Percentiles rank a stretch among this genome's conserved stretches.
Conservation (phyloP, 2,329 filamentous ascomycete genomes). For the Endoconidiophora laricicola region DNA sequence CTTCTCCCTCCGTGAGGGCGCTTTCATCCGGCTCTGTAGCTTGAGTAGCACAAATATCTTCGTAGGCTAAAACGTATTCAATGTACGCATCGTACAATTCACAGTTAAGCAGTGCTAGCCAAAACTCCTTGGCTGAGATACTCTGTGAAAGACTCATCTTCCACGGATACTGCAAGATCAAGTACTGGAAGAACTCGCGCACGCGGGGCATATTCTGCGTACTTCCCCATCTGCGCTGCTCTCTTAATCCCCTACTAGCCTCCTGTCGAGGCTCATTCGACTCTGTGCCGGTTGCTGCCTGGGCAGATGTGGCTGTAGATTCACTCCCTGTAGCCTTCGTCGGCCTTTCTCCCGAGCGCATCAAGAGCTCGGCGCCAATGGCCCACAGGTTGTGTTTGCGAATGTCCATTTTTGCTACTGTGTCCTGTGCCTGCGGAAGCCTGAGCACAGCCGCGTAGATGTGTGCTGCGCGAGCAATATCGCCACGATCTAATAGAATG, state of each 20-base stretch:
- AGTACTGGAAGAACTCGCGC: constrained; percentile 52
- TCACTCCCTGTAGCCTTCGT: background rate
- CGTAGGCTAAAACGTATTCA: constrained; percentile 30
- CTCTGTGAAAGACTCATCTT: constrained; percentile 36
- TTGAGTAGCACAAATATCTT: constrained; percentile 11
- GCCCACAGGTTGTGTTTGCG: constrained; percentile 59
- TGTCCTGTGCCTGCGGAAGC: constrained; percentile 3
- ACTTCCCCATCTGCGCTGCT: constrained; percentile 24
- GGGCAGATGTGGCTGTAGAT: background rate
- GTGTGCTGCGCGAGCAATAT: constrained; percentile 7
- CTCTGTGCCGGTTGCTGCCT: background rate
- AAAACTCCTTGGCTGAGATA: constrained; percentile 49
- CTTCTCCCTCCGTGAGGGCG: background rate
- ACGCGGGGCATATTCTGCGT: constrained; percentile 30
- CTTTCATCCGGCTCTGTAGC: background rate
- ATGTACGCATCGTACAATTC: constrained; percentile 63
- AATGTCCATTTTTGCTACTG: constrained; percentile 35
- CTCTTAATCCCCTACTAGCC: background rate
- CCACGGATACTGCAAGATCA: constrained; percentile 64
- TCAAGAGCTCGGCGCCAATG: constrained; percentile 68
- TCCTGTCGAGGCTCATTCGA: background rate
- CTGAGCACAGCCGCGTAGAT: constrained; percentile 8
- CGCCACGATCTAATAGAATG: constrained; percentile 4
- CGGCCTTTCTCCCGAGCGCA: constrained; percentile 28
- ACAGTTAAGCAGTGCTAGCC: constrained; percentile 61